These are phyloP conservation scores for Begonia masoniana DNA, from an alignment of 306 rosid species.

Conservation along the genomic window DNA sequence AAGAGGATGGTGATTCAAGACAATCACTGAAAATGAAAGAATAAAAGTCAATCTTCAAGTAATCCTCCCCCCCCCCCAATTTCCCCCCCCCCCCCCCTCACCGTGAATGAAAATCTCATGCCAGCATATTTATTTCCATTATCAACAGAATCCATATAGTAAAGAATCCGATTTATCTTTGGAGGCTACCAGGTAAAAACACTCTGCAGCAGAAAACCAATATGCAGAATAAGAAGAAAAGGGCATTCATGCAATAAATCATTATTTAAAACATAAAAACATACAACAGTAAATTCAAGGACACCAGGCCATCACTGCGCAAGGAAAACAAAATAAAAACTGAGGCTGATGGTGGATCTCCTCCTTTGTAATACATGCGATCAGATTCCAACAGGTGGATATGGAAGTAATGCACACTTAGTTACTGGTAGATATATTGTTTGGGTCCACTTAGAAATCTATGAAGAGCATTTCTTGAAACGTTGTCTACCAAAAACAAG, in stretches of 20 bases:
- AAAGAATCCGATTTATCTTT: constrained; percentile 93
- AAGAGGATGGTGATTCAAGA: not conserved
- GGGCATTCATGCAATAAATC: not conserved
- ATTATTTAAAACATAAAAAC: constrained; percentile 1
- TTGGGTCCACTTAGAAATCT: too few relatives aligned
- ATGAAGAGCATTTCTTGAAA: too few relatives aligned
- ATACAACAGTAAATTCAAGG: not conserved
- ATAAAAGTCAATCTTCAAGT: constrained; percentile 5
- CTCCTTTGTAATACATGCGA: too few relatives aligned
- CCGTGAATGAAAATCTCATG: constrained; percentile 98
- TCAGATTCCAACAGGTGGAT: too few relatives aligned
- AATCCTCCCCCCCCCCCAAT: too few relatives aligned
- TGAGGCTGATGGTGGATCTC: too few relatives aligned
- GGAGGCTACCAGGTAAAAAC: constrained; percentile 98
- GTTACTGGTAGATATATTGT: too few relatives aligned
- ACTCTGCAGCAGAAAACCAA: constrained; percentile 44
- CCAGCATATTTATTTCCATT: constrained; percentile 98
- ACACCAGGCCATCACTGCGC: too few relatives aligned
- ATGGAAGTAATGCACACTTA: too few relatives aligned
- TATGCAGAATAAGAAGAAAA: not conserved
- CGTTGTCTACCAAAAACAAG: too few relatives aligned
- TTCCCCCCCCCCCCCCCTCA: too few relatives aligned
- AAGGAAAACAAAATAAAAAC: too few relatives aligned
- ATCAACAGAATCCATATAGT: constrained; percentile 95
- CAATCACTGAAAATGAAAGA: not conserved